phyloP scores from a whole-genome alignment of 2,329 filamentous ascomycete genomes.

The Xylariaceae sp. region DNA sequence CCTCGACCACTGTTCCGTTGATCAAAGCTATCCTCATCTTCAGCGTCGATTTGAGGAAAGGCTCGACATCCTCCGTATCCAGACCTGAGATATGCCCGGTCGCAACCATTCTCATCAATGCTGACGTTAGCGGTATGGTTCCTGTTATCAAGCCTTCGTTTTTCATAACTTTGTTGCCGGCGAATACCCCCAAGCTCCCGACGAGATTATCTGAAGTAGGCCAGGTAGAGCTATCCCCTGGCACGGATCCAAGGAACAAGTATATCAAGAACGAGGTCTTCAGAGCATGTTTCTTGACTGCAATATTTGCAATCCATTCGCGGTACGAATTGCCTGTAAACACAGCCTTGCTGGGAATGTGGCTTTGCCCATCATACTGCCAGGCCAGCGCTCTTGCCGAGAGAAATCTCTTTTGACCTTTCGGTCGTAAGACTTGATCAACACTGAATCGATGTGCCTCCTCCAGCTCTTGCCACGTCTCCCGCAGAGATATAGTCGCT shows the following conservation, averaged over 20 bases:
- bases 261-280: slow-evolving; percentile 61
- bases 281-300: slow-evolving; percentile 56
- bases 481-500: slow-evolving; percentile 27
- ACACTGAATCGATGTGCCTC: background rate
- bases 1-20: slow-evolving; percentile 27
- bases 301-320: slow-evolving; percentile 68
- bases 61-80: slow-evolving; percentile 33
- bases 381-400: slow-evolving; percentile 17
- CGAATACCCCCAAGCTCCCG: slow-evolving; percentile 58
- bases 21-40: slow-evolving; percentile 30
- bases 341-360: slow-evolving; percentile 30
- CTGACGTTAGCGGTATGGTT: slow-evolving; percentile 49
- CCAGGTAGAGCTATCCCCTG: slow-evolving; percentile 47
- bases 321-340: slow-evolving; percentile 43
- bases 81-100: slow-evolving; percentile 36
- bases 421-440: background rate
- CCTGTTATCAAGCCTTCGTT: slow-evolving; percentile 39
- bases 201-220: slow-evolving; percentile 50
- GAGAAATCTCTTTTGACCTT: background rate
- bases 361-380: slow-evolving; percentile 18
- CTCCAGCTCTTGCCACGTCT: slow-evolving; percentile 1
- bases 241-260: slow-evolving; percentile 60
- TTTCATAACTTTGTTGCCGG: slow-evolving; percentile 30
- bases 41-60: slow-evolving; percentile 40
- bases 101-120: slow-evolving; percentile 41